These are phyloP conservation scores for Magnaporthiopsis incrustans DNA, from an alignment of 2,329 filamentous ascomycete species.

Conservation along the genomic window DNA sequence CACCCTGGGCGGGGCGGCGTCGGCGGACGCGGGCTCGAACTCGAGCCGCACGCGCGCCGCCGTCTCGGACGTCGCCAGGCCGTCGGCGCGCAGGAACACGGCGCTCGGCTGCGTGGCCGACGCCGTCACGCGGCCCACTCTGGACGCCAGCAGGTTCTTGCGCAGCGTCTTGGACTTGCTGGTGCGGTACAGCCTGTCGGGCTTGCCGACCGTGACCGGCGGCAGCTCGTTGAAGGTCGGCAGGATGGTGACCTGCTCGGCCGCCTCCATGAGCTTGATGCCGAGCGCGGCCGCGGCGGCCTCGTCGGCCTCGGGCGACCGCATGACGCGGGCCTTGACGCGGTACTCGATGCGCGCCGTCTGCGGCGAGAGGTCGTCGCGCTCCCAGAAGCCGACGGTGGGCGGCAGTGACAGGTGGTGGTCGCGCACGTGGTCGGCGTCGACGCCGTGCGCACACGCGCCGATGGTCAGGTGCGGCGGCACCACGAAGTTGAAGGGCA, in stretches of 20 bases:
- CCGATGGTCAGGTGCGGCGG: conserved; percentile 49
- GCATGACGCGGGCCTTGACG: conserved; percentile 38
- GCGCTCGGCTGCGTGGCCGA: conserved; percentile 38
- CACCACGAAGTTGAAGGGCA: conserved; percentile 54
- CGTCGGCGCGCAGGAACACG: conserved; percentile 42
- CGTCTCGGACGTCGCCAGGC: conserved; percentile 32
- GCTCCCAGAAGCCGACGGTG: conserved; percentile 41
- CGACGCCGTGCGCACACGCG: conserved; percentile 44
- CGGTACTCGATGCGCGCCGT: conserved; percentile 47
- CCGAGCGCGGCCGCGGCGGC: conserved; percentile 1
- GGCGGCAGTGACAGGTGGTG: conserved; percentile 47
- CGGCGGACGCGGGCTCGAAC: conserved; percentile 37
- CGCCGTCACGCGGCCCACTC: conserved; percentile 40
- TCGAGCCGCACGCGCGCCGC: conserved; percentile 35
- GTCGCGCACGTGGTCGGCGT: conserved; percentile 37
- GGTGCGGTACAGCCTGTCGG: conserved; percentile 42
- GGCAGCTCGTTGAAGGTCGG: conserved; percentile 41
- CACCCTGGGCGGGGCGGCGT: conserved; percentile 38
- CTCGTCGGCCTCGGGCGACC: conserved; percentile 20
- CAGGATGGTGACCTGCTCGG: conserved; percentile 40
- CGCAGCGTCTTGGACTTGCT: conserved; percentile 43
- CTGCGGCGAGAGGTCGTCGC: conserved; percentile 45
- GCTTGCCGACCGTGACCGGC: conserved; percentile 38
- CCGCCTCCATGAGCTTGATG: conserved; percentile 19
- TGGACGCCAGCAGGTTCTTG: conserved; percentile 43